Evolutionary conservation across 2,329 filamentous ascomycete species (phyloP).

Genomic region (Colletotrichum cordylinicola): DNA sequence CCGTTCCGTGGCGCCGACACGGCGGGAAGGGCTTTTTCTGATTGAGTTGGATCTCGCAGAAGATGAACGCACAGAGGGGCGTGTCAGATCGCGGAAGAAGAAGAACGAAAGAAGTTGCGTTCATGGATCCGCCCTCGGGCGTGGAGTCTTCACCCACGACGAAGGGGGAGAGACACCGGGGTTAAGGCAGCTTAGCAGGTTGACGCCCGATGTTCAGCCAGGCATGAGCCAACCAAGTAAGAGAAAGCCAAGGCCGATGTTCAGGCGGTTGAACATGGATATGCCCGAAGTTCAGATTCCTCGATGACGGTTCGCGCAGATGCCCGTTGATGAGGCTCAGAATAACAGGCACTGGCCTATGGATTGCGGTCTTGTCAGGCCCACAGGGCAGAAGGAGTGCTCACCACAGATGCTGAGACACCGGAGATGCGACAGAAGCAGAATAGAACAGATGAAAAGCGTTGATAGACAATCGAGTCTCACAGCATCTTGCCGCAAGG

Average conservation of each 20-base stretch:
- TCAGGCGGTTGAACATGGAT: not conserved
- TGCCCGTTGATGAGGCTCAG: slow-evolving; percentile 9
- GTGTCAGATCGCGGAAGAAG: not conserved
- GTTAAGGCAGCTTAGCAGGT: not conserved
- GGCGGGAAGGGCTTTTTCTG: slow-evolving; percentile 2
- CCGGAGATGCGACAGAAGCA: not conserved
- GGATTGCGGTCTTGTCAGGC: not conserved
- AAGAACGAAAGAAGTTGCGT: not conserved
- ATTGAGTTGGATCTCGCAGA: slow-evolving; percentile 19
- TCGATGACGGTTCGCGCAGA: not conserved
- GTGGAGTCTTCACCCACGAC: not conserved
- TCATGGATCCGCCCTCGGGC: not conserved
- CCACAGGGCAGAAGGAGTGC: not conserved
- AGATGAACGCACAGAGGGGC: not conserved
- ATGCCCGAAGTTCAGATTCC: slow-evolving; percentile 13
- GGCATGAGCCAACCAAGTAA: not conserved
- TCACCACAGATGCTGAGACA: slow-evolving; percentile 3
- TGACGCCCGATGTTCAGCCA: slow-evolving; percentile 1
- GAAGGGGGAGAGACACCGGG: not conserved
- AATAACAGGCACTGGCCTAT: not conserved
- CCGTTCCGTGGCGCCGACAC: not conserved
- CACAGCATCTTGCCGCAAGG: not conserved
- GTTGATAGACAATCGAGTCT: not conserved
- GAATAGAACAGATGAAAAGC: not conserved
- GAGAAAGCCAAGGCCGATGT: slow-evolving; percentile 12